Evolutionary conservation across 2,329 filamentous ascomycete genomes (phyloP), one percentile per base, ranked within the genome.

Genomic region (Parastagonospora avenae): DNA sequence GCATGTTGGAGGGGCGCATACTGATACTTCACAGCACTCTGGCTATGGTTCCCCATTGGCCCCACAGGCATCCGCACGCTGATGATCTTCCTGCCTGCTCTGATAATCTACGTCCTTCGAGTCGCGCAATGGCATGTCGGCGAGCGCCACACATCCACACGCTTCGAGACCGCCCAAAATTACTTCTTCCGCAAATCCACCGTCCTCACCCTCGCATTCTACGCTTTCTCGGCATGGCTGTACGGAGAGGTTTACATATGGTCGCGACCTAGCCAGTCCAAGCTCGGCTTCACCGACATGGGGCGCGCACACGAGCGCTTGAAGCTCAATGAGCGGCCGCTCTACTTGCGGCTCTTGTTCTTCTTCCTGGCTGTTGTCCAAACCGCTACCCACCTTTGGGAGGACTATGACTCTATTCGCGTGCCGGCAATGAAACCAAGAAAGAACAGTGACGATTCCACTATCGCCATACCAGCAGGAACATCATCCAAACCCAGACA

Each of bases 41-140:
- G 91, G 92, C 80, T 86, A 63, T 93, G 90, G 89, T 91, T 96
- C 60, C 92, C 92, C 19, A 65, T 96, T 33, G 90, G 91, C 44
- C 81, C 82, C 48, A 85, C 88, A 38, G 91, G 90, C 52, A 74
- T 95, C 48, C 88, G 92, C 62, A 84, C 91, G 5, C 70, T 87
- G 12, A 81, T 91, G 55, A 83, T 97, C 57, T 93, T 92, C 76
- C 77, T 89, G 55, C 88, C 87, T 62, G 86, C 85, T 53, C 83
- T 97, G 52, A 79, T 85, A 49, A 82, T 97, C 60, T 90, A 96
- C 76, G 82, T 96, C 61, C 83, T 97, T 44, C 90, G 92, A 66
- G 91, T 97, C 66, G 86, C 89, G 38, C 88, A 92, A 72, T 86
- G 92, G 74, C 91, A 93, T 68, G 66, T 79, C 43, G 79, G 78